These are phyloP conservation scores for Alternaria consortialis DNA, from an alignment of 2,329 filamentous ascomycete species.

Conservation along the genomic window DNA sequence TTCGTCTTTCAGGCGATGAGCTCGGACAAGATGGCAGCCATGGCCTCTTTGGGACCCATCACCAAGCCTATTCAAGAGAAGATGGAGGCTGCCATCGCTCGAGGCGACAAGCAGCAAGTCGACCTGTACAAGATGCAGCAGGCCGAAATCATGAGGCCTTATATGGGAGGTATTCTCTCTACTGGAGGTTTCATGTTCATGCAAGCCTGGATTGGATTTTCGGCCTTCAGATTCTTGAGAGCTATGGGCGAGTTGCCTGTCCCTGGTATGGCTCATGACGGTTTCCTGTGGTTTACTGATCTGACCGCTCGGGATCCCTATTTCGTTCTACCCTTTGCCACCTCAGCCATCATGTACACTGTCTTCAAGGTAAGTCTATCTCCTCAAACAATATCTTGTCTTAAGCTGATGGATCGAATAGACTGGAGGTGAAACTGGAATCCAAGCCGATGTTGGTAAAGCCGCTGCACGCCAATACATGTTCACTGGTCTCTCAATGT, in stretches of 20 bases:
- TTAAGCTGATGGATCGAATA: conserved; percentile 39
- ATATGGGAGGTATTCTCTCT: conserved; percentile 27
- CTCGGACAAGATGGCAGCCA: conserved; percentile 69
- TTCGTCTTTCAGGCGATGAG: conserved; percentile 69
- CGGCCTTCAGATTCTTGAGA: conserved; percentile 79
- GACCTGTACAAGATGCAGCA: conserved; percentile 59
- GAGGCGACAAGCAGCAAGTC: conserved; percentile 55
- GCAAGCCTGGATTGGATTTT: conserved; percentile 77
- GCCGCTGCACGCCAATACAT: conserved; percentile 52
- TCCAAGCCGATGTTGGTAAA: conserved; percentile 30
- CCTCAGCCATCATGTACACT: conserved; percentile 65
- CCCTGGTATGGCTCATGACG: conserved; percentile 76
- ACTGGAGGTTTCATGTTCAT: conserved; percentile 65
- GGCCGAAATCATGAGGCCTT: conserved; percentile 57
- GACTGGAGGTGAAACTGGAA: conserved; percentile 61
- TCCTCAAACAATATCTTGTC: conserved; percentile 12
- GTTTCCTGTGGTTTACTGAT: conserved; percentile 80
- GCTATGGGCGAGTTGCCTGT: conserved; percentile 82
- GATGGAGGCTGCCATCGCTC: conserved; percentile 57
- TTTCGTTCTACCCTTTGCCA: conserved; percentile 74
- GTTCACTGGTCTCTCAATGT: conserved; percentile 60
- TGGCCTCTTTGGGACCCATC: conserved; percentile 68
- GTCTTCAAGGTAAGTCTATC: conserved; percentile 65
- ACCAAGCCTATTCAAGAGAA: conserved; percentile 65
- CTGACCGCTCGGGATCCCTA: conserved; percentile 79